Conservation (phyloP, 2,329 filamentous ascomycete species). For the Biscogniauxia sp. region DNA sequence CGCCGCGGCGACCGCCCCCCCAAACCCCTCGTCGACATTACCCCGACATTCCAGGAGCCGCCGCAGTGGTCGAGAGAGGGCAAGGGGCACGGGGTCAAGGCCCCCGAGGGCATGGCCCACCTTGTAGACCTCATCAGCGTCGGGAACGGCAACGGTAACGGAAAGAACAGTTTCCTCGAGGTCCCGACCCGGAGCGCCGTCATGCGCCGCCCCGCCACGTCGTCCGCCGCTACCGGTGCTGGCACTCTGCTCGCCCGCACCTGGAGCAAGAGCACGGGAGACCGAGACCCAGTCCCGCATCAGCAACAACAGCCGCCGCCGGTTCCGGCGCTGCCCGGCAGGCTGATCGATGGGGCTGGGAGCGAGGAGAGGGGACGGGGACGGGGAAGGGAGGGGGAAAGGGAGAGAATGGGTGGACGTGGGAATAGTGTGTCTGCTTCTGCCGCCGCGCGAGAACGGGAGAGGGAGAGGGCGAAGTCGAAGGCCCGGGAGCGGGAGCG, state of each 20-base stretch:
- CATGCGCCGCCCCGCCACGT: constrained; percentile 19
- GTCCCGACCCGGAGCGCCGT: constrained; percentile 24
- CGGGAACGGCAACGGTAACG: constrained; percentile 10
- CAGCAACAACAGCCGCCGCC: too few relatives aligned
- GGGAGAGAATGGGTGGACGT: constrained; percentile 15
- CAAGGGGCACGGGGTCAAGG: constrained; percentile 31
- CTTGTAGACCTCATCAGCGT: constrained; percentile 31
- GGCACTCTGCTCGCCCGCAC: constrained; percentile 25
- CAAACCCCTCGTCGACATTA: constrained; percentile 31
- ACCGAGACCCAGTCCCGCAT: too few relatives aligned
- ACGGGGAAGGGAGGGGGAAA: constrained; percentile 2
- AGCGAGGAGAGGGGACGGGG: constrained; percentile 2
- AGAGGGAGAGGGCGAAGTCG: constrained; percentile 17
- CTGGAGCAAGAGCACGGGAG: constrained; percentile 27
- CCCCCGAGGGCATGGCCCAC: constrained; percentile 30
- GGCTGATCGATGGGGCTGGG: constrained; percentile 5
- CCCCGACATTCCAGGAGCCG: constrained; percentile 26
- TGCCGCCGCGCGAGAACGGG: constrained; percentile 6
- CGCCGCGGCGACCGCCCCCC: constrained; percentile 24
- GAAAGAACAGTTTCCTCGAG: constrained; percentile 7
- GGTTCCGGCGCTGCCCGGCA: constrained; percentile 13
- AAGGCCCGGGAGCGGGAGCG: constrained; percentile 14
- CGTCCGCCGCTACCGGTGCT: constrained; percentile 1
- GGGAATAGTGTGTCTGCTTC: constrained; percentile 1
- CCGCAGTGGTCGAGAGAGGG: constrained; percentile 31